Conservation (phyloP, 495 filamentous ascomycete genomes). For the Xylaria flabelliformis region DNA sequence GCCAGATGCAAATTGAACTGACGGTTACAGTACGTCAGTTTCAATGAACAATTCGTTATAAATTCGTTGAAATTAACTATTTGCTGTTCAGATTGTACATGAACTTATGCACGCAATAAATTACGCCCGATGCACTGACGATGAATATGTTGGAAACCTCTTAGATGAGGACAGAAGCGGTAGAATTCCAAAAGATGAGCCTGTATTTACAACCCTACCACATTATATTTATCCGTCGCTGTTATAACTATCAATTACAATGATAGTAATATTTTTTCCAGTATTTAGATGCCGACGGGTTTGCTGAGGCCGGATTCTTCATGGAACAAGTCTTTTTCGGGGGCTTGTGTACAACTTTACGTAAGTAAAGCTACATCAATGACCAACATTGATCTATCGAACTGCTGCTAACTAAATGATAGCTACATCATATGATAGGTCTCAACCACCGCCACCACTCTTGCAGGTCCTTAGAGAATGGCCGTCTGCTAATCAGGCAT, state of each 20-base stretch:
- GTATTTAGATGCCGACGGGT: background rate
- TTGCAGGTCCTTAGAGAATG: background rate
- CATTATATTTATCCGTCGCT: no score
- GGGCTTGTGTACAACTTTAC: no score
- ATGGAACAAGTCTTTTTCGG: background rate
- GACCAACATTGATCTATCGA: background rate
- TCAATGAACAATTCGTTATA: background rate
- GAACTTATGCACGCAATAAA: constrained; percentile 10
- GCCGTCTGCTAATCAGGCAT: background rate
- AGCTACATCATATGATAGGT: background rate
- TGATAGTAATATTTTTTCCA: background rate
- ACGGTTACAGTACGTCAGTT: constrained; percentile 1
- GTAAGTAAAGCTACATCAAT: background rate
- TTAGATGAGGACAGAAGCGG: background rate
- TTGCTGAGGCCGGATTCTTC: background rate
- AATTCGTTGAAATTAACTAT: background rate
- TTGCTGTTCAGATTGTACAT: background rate
- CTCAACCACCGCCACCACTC: background rate
- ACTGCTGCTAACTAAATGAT: background rate
- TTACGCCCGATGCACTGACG: background rate
- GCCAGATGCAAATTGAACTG: background rate
- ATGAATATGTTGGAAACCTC: background rate
- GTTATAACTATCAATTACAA: background rate
- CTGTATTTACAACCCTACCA: background rate
- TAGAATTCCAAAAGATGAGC: background rate